Evolutionary conservation across 179 eudicot genomes (phyloP).

Genomic region (Vitellaria paradoxa): DNA sequence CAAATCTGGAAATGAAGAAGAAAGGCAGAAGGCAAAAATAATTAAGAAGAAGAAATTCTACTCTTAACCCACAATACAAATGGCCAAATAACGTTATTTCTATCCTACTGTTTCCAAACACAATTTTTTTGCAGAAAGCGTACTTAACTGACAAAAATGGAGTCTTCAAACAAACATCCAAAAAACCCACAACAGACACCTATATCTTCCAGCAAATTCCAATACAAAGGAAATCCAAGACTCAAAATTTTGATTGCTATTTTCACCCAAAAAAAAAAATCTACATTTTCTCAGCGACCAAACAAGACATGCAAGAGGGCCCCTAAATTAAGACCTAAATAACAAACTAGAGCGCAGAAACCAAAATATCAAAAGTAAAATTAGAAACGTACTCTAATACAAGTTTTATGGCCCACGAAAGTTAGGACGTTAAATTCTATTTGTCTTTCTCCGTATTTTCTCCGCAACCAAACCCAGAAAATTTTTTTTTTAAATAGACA

Average conservation of each 20-base stretch:
- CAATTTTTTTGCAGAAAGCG: background rate
- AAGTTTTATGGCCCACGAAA: background rate
- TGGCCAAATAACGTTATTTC: background rate
- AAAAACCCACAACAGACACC: background rate
- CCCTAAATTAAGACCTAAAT: background rate
- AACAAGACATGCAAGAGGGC: background rate
- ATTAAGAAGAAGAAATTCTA: background rate
- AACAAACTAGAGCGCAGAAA: too few species aligned
- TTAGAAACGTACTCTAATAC: background rate
- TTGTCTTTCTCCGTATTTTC: background rate
- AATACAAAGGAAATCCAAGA: background rate
- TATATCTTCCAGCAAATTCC: background rate
- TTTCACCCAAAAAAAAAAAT: background rate
- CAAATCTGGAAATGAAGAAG: background rate
- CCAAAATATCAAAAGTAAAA: background rate
- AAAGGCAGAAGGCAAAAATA: too few species aligned
- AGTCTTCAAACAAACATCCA: background rate
- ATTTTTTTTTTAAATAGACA: too few species aligned
- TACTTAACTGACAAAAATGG: conserved; percentile 1
- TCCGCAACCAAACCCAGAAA: background rate
- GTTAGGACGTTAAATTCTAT: background rate
- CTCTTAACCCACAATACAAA: background rate
- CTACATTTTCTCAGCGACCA: conserved; percentile 11
- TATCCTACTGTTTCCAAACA: background rate
- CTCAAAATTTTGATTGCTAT: background rate